Base-by-base conservation (phyloP, 2,329 filamentous ascomycete genomes). In the Fusarium palustre region DNA sequence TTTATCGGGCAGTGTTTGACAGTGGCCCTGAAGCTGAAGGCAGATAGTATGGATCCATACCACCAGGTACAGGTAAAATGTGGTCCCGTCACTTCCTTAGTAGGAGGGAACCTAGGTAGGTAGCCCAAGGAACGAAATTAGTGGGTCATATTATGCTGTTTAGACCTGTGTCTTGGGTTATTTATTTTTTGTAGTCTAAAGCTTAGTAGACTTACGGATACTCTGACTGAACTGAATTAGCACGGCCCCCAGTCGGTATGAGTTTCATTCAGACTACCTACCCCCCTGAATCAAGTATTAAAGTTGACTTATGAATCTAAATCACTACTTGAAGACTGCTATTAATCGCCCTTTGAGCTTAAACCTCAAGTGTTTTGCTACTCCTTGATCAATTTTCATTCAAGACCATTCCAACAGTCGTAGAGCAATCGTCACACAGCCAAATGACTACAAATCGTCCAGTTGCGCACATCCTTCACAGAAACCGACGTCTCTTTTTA, bases 401-500 rank as follows among this genome's bases (percentile, higher is more conserved):
- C 41, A 43, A 43, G 10, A 28, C 16, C 41, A 43, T 43, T 43
- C 18, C 42, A 45, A 45, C 18, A 45, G 9, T 16, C 12, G 22
- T 46, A 20, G 16, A 46, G 28, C 28, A 46, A 31, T 30, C 0
- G 7, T 30, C 3, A 11, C 4, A 20, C 25, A 31, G 5, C 25
- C 43, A 31, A 31, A 20, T 15, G 31, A 22, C 2, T 15, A 13
- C 22, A 20, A 13, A 15, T 18, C 42, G 30, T 30, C 2, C 24
- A 30, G 28, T 3, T 11, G 28, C 3, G 11, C 28, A 11, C 28
- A 30, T 4, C 28, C 28, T 30, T 30, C 4, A 30, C 28, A 30
- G 28, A 30, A 30, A 56, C 5, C 67, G 45, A 1, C 69, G 64
- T 38, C 67, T 72, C 54, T 72, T 76, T 60, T 69, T 60, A 15